Evolutionary conservation across 768 basidiomycete genomes (phyloP), one percentile per base, ranked within the genome.

Genomic region (Lactarius hatsudake): DNA sequence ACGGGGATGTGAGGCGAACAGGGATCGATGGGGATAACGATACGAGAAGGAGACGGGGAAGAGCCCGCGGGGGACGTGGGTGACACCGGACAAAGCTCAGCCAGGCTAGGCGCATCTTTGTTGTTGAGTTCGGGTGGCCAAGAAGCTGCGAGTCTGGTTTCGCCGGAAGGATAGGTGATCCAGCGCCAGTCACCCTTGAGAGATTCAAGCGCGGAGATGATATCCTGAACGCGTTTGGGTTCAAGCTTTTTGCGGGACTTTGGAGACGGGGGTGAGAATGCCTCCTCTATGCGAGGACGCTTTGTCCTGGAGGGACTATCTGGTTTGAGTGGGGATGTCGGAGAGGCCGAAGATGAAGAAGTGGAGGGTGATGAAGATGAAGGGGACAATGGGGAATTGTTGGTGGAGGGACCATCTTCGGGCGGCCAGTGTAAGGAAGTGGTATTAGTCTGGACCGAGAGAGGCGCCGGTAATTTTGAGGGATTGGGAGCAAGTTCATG

Each of bases 1-100:
- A 90, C 80, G 8, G 91, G 92, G 67, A 92, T 84, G 69, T 87
- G 84, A 3, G 84, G 80, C 2, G 81, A 79, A 18, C 75, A 51
- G 13, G 80, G 79, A 72, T 83, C 82, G 62, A 81, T 75, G 55
- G 79, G 79, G 69, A 71, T 76, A 70, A 69, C 74, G 28, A 70
- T 77, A 20, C 68, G 72, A 28, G 70, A 77, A 60, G 71, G 42
- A 57, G 66, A 59, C 57, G 73, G 59, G 28, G 58, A 65, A 65
- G 66, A 69, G 57, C 74, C 38, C 62, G 72, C 64, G 3, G 73
- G 72, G n/a, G 63, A 73, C 58, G 69, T 62, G 74, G 72, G 17
- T 62, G 66, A 28, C 69, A 69, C 1, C 66, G 69, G 2, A 71
- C 72, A 28, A 67, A 56, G 18, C 23, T 68, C 69, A 60, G 56